Conservation (phyloP, 257 asterid genomes). For the Fraxinus excelsior region DNA sequence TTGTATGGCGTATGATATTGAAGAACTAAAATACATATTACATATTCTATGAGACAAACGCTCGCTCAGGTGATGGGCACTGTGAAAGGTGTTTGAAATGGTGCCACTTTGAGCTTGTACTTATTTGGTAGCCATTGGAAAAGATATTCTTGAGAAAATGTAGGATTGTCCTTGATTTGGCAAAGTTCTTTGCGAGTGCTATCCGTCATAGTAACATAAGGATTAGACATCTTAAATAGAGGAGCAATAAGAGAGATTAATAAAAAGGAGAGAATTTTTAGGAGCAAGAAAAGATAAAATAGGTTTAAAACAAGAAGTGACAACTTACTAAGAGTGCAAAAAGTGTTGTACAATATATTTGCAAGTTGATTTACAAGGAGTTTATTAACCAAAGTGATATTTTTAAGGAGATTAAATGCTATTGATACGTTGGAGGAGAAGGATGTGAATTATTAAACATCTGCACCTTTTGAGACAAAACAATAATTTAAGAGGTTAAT, state of each 20-base stretch:
- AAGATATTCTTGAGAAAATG: too few species aligned
- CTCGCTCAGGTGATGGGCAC: too few species aligned
- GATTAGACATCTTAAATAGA: background rate
- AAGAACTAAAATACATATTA: background rate
- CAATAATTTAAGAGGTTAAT: background rate
- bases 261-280: background rate
- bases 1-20: too few species aligned
- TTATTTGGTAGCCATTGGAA: background rate
- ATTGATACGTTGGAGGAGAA: background rate
- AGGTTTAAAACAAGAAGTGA: too few species aligned
- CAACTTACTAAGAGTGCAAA: background rate
- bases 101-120: background rate
- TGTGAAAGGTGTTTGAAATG: background rate
- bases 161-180: background rate
- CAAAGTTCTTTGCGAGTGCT: background rate
- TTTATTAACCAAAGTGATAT: background rate
- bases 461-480: background rate
- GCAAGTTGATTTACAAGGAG: background rate
- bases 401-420: background rate
- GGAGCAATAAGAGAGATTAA: background rate
- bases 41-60: background rate
- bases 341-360: background rate
- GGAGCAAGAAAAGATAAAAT: background rate
- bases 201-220: background rate
- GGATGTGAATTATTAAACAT: too few species aligned